Evolutionary conservation across 441 rosid genomes (phyloP).

Genomic region (Croton setiger): DNA sequence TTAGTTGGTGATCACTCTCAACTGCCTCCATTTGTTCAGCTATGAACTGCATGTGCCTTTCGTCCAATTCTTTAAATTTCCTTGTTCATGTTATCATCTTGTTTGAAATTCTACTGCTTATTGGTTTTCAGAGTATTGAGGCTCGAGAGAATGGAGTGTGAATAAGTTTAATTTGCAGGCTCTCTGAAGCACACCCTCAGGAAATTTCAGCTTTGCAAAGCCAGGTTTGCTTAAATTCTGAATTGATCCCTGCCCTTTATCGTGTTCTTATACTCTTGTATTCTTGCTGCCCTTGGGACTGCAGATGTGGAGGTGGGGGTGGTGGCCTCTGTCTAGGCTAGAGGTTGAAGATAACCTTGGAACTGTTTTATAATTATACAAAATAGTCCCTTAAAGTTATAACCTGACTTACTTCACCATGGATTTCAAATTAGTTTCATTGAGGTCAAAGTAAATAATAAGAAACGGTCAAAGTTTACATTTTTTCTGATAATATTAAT

Average conservation of each 20-base stretch:
- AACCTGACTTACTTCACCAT: too few species aligned
- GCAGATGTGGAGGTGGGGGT: too few species aligned
- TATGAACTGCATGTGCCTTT: constrained; percentile 21
- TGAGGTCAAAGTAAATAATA: too few species aligned
- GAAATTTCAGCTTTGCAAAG: constrained; percentile 93
- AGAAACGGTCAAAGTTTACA: too few species aligned
- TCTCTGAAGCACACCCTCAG: constrained; percentile 98
- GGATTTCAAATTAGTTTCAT: too few species aligned
- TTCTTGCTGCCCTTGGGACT: too few species aligned
- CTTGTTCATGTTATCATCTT: constrained; percentile 19
- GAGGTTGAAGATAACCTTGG: too few species aligned
- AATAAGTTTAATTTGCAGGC: constrained; percentile 89
- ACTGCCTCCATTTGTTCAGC: constrained; percentile 95
- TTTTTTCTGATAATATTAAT: too few species aligned
- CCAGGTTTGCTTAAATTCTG: constrained; percentile 56
- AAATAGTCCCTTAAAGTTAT: too few species aligned
- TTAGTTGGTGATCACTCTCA: constrained; percentile 99
- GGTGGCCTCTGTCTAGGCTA: too few species aligned
- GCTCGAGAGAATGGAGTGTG: constrained; percentile 97
- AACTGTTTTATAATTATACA: too few species aligned
- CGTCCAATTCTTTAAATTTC: constrained; percentile 17
- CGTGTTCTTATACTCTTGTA: constrained; percentile 13
- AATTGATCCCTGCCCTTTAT: constrained; percentile 13
- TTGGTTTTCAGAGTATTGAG: constrained; percentile 66
- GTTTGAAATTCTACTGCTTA: constrained; percentile 21